Conservation (phyloP, 257 asterid genomes). For the Solanum phureja region DNA sequence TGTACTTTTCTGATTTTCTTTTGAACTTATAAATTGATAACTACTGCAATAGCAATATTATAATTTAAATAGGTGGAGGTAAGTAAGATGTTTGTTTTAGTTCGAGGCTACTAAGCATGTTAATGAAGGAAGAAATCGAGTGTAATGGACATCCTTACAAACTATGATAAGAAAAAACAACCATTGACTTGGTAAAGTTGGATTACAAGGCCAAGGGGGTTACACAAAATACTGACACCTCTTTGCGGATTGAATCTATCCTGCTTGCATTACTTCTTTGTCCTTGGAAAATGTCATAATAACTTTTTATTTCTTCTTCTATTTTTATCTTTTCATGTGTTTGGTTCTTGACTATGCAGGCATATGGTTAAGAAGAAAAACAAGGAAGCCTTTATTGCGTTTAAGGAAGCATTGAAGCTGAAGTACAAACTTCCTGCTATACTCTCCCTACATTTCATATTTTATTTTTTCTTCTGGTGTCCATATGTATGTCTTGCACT, state of each 20-base stretch:
- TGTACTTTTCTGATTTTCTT: background rate
- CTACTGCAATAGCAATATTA: background rate
- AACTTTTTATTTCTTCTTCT: background rate
- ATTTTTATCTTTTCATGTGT: background rate
- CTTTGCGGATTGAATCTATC: background rate
- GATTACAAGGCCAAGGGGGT: background rate
- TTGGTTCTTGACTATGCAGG: slow-evolving; percentile 2
- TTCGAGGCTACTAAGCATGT: background rate
- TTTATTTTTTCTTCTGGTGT: background rate
- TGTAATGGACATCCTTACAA: background rate
- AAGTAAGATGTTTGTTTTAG: background rate
- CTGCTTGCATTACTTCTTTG: background rate
- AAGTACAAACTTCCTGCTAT: slow-evolving; percentile 15
- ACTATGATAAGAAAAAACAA: background rate
- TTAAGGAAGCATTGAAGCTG: slow-evolving; percentile 85
- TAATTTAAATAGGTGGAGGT: background rate
- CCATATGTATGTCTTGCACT: background rate
- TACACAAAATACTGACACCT: background rate
- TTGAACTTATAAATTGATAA: background rate
- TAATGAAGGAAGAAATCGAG: background rate
- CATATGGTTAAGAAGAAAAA: slow-evolving; percentile 75
- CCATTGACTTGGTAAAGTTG: background rate
- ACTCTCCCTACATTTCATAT: background rate
- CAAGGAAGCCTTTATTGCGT: slow-evolving; percentile 86
- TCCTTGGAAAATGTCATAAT: background rate